These are phyloP conservation scores for Cucurbita maxima DNA, from an alignment of 306 rosid genomes.

Conservation along the genomic window DNA sequence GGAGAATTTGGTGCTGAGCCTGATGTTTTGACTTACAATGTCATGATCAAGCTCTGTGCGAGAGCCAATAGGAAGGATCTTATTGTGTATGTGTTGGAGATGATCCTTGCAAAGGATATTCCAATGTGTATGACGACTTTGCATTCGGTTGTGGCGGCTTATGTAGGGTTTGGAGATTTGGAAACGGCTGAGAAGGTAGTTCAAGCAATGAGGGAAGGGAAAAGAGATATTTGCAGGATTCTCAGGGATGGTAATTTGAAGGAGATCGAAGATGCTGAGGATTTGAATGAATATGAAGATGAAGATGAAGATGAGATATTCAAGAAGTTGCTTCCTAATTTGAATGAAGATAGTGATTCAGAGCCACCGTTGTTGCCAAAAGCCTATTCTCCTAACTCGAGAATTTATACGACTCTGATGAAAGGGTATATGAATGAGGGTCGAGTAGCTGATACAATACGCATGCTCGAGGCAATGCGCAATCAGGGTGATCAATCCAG, in stretches of 20 bases:
- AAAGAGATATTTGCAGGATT: conserved; percentile 56
- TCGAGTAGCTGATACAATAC: conserved; percentile 60
- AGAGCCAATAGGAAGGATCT: conserved; percentile 47
- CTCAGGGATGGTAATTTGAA: conserved; percentile 30
- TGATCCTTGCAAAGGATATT: conserved; percentile 47
- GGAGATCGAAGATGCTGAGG: conserved; percentile 3
- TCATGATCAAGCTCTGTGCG: conserved; percentile 64
- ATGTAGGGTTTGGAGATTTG: conserved; percentile 69
- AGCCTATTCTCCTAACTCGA: conserved; percentile 46
- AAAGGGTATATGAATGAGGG: conserved; percentile 87
- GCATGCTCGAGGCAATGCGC: conserved; percentile 86
- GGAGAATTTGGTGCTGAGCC: conserved; percentile 35
- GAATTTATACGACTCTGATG: conserved; percentile 84
- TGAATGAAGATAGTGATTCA: conserved; percentile 4
- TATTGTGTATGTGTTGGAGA: conserved; percentile 62
- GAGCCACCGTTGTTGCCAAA: conserved; percentile 55
- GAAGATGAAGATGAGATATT: conserved; percentile 21
- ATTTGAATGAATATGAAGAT: conserved; percentile 2
- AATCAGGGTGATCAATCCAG: conserved; percentile 49
- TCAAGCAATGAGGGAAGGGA: conserved; percentile 84
- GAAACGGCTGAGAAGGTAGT: conserved; percentile 63
- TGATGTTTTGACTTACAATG: conserved; percentile 65
- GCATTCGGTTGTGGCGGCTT: conserved; percentile 67
- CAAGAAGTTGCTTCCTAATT: conserved; percentile 65
- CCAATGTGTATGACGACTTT: conserved; percentile 54